Evolutionary conservation across 768 basidiomycete species (phyloP), one percentile per base, ranked within the genome.

Genomic region (Candolleomyces efflorescens): DNA sequence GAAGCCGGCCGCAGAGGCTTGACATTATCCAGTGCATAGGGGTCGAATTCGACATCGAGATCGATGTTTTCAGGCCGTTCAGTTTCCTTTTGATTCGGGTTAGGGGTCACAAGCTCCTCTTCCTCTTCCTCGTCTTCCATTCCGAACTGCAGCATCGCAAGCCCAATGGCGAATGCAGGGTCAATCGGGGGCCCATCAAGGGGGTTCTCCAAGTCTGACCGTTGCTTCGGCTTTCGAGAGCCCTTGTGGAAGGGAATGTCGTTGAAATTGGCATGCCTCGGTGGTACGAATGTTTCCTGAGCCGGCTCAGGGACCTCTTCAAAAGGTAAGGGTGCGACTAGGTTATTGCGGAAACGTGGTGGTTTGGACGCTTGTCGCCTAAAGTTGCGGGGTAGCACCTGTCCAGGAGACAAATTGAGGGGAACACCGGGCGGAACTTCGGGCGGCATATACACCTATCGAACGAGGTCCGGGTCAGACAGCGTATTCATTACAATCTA

Each of bases 351-450:
- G 45, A 57, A 27, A 26, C 60, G 58, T 15, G 60, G 60, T 13
- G 60, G 47, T 37, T 63, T 58, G 2, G n/a, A 45, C 5, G 55
- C 62, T 45, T 67, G 62, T 23, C 66, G 54, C 56, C 52, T 59
- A 55, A 67, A 68, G 50, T 72, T 72, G 38, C 70, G 74, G n/a
- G 78, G 82, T 26, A 83, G 72, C 38, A 85, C 71, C 68, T 85
- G 82, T 12, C 84, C 84, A 13, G 83, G 84, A 5, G 73, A 69
- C 20, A 85, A 72, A 56, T 80, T 80, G 23, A 83, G 67, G 32
- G 80, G 76, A 39, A 79, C 70, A n/a, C 76, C 78, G 46, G 66
- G 52, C 20, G 72, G 72, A 11, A 72, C 71, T 53, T 69, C 70
- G 20, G 70, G 71, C 51, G 67, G 68, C 24, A 63, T 60, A 61